Base-by-base conservation (phyloP, 2,329 filamentous ascomycete species). In the Neofusicoccum kwambonambiense region DNA sequence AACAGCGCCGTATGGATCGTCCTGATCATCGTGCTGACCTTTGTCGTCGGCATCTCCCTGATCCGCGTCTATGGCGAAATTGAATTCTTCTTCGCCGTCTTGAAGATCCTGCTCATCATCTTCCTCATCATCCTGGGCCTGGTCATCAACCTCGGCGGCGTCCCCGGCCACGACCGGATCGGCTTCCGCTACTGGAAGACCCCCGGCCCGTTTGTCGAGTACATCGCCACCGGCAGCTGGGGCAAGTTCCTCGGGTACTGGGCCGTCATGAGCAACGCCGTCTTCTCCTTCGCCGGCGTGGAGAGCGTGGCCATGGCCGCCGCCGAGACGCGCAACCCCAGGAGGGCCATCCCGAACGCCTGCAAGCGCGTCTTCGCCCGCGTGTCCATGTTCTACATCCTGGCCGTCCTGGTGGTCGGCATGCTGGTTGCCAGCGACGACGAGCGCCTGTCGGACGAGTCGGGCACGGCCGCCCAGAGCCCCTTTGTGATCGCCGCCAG, bases 341-440 rank as follows among this genome's bases (percentile, higher is more conserved):
- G 82, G 11, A 75, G 77, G 15, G 71, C 74, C 6, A 79, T 94
- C 67, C 91, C 91, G 5, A 86, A 88, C 66, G 90, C 90, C 62
- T 93, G 93, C 81, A 90, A 88, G 75, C 83, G 92, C 54, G 93
- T 90, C 69, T 93, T 93, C 78, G 93, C 86, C 80, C 90, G 91
- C 65, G 93, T 94, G 74, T 78, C 92, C 69, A 81, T 93, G 79
- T 94, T 94, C 82, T 94, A 94, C 81, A 83, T 88, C 70, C 77
- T 92, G 64, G 88, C 86, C 31, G 89, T 93, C 39, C 83, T 94
- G 60, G 83, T 93, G 61, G 81, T 94, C 64, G 90, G 90, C 72
- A 91, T 92, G 84, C 82, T 90, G 57, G 89, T 94, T 3, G 89
- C 90, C 1, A 86, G 85, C 45, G 0, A 68, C 0, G 76, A 85